Evolutionary conservation across 441 rosid species (phyloP), one percentile per base, ranked within the genome.

Genomic region (Croton setiger): DNA sequence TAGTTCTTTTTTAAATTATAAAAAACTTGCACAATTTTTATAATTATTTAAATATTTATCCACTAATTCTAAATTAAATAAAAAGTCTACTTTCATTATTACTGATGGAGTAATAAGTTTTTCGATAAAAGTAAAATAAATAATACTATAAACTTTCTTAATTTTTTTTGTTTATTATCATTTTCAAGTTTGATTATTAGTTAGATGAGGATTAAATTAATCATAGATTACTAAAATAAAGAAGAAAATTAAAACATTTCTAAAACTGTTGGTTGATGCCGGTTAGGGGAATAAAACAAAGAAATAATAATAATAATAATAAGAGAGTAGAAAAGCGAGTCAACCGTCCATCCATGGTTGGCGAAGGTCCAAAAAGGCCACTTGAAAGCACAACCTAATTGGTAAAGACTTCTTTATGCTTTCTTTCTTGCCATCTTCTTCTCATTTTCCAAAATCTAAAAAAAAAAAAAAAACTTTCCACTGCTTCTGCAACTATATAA

Each of bases 291-390:
- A 27, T 13, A n/a, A 45, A 21, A 37, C 6, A 20, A 20, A 41
- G 20, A 39, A 56, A 37, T 18, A 37, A 21, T 17, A 12, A 15
- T 15, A 35, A 15, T 7, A 17, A 15, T 27, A 48, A n/a, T 8
- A 48, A 27, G 2, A 27, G 8, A 15, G 4, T 4, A 9, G 15
- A 47, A 64, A 64, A 64, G 56, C 58, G 23, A 64, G 68, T 64
- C 68, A 64, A 64, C 68, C 44, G 8, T 35, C 39, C 44, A 7
- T 35, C 39, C 1, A 47, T 27, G 55, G 66, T 21, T 63, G 53
- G 54, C 66, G 43, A 47, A 18, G 68, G 68, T 64, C 68, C 45
- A 51, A 33, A 64, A 35, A 64, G 68, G 57, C 67, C 31, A 18
- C 18, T 37, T 58, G 35, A 49, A 27, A 49, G 11, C 1, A 7